Evolutionary conservation across 2,329 filamentous ascomycete genomes (phyloP), one percentile per base, ranked within the genome.

Genomic region (Fusarium compactum): DNA sequence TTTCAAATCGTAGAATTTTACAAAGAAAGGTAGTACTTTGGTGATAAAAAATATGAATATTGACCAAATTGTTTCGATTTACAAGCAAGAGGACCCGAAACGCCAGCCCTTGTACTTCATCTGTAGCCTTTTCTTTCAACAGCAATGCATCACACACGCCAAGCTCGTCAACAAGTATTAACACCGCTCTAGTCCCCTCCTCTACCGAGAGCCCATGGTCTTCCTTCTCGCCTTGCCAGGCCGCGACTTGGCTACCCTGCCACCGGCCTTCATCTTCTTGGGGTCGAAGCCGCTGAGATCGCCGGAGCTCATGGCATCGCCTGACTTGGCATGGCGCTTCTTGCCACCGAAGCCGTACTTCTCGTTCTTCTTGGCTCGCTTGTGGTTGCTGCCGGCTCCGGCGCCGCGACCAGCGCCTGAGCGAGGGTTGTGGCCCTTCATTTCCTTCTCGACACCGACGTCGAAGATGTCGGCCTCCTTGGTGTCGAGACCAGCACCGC

Each of bases 331-430:
- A 79, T 94, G 90, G 58, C 92, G 87, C 87, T 99, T 99, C 89
- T 97, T 98, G 75, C 96, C 96, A 65, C 96, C 96, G 77, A 95
- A 97, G 25, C 96, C 96, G 80, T 91, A 98, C 84, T 97, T 98
- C 72, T 92, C 88, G 79, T 99, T 91, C 85, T 97, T 97, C 90
- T 97, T 97, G 79, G 92, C 89, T 65, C 96, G 91, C 85, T 98
- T 98, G 69, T 79, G 76, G 78, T 90, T 92, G 27, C 83, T 92
- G 27, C 83, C 80, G 25, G 52, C 64, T 73, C 71, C 74, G 29
- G 65, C 62, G 20, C 61, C 76, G 60, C 82, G 80, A 67, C 80
- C 79, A 53, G 82, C 79, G 62, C 82, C 81, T 34, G 81, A 75
- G 61, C 78, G 77, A 67, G 79, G 74, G 52, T 78, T 78, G 67